Evolutionary conservation across 2,329 filamentous ascomycete species (phyloP), one percentile per base, ranked within the genome.

Genomic region (Ascochyta rabiei): DNA sequence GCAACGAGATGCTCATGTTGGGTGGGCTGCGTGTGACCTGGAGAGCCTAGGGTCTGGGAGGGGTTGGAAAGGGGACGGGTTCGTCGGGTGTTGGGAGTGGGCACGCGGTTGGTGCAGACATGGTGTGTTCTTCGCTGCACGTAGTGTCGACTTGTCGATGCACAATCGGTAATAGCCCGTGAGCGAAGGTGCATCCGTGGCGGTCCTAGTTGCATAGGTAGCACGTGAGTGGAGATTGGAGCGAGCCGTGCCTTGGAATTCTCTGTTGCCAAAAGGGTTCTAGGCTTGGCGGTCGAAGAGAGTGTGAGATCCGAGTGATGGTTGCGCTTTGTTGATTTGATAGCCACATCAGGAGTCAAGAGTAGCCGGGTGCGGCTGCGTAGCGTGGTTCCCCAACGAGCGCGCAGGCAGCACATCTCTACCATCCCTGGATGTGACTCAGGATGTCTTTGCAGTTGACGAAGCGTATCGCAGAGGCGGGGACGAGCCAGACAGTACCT

Each of bases 371-470:
- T 49, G 46, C 41, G 35, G 52, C 41, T 37, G 40, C 44, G 37
- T 31, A 39, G 38, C 19, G 28, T 42, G 37, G 21, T 13, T 37
- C 35, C 6, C 31, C 30, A 21, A 38, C 15, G 21, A 21, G n/a
- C 24, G n/a, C 24, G 31, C 44, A 19, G 31, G 43, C 24, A 41
- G 37, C 21, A 42, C 24, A 50, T 42, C n/a, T n/a, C 35, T 55
- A 9, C 52, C 26, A n/a, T 26, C 38, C 24, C 8, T 21, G 39
- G 30, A 38, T 23, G 52, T 46, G 28, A 55, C 46, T 50, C 46
- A 18, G 42, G 23, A 6, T 38, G 37, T 31, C 35, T 41, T 41
- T 55, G 51, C 51, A 49, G 45, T 21, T 52, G 42, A 34, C 35
- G 13, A 49, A 45, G 40, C 51, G 45, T 54, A 39, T 54, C 40